Conservation (phyloP, 306 rosid genomes). For the Albizia julibrissin region DNA sequence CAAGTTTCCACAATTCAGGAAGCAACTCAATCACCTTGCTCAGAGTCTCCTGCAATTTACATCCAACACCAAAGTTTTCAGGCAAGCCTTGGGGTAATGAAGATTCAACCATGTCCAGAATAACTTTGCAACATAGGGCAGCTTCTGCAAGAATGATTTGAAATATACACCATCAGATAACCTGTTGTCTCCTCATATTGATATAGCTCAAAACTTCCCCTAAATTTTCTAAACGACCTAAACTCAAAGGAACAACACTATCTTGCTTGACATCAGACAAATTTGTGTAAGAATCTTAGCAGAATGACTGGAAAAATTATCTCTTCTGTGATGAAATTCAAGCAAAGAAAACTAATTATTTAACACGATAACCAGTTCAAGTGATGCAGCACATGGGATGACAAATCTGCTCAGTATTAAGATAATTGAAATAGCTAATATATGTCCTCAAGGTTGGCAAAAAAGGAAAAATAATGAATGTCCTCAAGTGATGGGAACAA, state of each 20-base stretch:
- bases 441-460: neutral
- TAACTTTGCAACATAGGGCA: conserved; percentile 79
- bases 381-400: neutral
- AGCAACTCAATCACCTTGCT: conserved; percentile 74
- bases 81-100: conserved; percentile 91
- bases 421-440: conserved; percentile 12
- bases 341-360: conserved; percentile 5
- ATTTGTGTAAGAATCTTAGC: conserved; percentile 3
- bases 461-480: neutral
- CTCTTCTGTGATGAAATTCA: conserved; percentile 1
- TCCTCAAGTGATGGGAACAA: conserved; percentile 10
- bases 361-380: neutral
- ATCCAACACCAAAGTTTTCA: conserved; percentile 74
- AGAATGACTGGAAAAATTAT: neutral
- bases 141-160: conserved; percentile 79
- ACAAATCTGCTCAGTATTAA: neutral
- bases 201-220: conserved; percentile 15
- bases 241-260: neutral
- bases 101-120: conserved; percentile 88
- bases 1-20: conserved; percentile 86
- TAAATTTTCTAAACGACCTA: neutral
- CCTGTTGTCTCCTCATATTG: conserved; percentile 16
- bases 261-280: conserved; percentile 8
- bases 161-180: conserved; percentile 37
- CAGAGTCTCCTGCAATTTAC: conserved; percentile 95